Evolutionary conservation across 2,329 filamentous ascomycete species (phyloP).

Genomic region (Talaromyces sp.): DNA sequence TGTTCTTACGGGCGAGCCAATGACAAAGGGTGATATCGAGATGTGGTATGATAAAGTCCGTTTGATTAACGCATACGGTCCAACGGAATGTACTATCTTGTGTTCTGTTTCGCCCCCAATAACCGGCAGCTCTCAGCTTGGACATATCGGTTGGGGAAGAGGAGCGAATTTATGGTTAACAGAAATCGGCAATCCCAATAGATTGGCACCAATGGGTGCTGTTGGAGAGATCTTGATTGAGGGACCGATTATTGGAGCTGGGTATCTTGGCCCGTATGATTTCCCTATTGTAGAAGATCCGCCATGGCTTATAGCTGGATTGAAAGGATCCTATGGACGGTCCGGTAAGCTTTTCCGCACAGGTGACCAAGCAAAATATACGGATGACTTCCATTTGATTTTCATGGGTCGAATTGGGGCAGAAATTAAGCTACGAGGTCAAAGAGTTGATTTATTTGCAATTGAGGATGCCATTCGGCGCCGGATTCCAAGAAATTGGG

Average conservation of each 20-base stretch:
- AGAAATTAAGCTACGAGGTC: constrained; percentile 26
- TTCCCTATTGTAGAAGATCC: constrained; percentile 6
- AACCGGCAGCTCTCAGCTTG: neutral
- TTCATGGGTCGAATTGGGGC: constrained; percentile 20
- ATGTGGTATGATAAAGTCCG: neutral
- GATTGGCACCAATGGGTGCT: constrained; percentile 45
- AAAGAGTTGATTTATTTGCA: constrained; percentile 20
- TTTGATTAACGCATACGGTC: constrained; percentile 11
- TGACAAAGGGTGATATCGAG: neutral
- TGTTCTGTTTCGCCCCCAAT: neutral
- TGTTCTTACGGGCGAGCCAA: constrained; percentile 8
- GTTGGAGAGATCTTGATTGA: constrained; percentile 42
- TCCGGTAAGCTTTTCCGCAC: neutral
- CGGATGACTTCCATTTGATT: constrained; percentile 24
- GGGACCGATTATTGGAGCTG: constrained; percentile 37
- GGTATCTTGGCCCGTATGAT: constrained; percentile 38
- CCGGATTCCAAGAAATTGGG: neutral
- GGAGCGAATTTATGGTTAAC: constrained; percentile 24
- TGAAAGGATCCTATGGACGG: neutral
- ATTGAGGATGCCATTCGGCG: neutral
- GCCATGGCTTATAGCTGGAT: neutral
- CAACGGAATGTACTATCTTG: constrained; percentile 20
- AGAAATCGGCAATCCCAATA: constrained; percentile 34
- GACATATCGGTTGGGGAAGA: constrained; percentile 44
- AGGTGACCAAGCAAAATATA: constrained; percentile 11